Conservation (phyloP, 192 early-diverging fungal species). For the Podila epigama region DNA sequence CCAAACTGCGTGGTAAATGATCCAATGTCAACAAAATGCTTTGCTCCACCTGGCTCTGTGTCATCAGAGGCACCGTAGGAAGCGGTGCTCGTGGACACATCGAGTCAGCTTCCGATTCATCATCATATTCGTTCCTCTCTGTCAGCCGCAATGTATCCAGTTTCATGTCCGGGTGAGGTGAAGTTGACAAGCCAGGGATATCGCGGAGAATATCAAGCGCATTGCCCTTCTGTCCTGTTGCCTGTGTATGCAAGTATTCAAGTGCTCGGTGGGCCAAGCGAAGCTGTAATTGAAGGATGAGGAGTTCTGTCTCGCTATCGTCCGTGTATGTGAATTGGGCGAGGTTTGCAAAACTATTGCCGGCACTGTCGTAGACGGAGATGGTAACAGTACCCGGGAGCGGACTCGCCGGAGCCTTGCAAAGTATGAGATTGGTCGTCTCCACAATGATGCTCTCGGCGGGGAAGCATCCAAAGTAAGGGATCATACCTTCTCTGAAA, state of each 20-base stretch:
- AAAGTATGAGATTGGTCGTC: constrained; percentile 21
- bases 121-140: not conserved
- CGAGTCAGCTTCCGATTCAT: not conserved
- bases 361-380: constrained; percentile 18
- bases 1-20: constrained; percentile 7
- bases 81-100: not conserved
- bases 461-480: constrained; percentile 38
- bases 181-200: constrained; percentile 23
- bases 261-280: constrained; percentile 37
- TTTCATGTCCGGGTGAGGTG: constrained; percentile 13
- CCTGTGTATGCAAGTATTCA: constrained; percentile 32
- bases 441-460: constrained; percentile 31
- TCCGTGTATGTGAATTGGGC: constrained; percentile 43
- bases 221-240: constrained; percentile 27
- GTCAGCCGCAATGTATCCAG: not conserved
- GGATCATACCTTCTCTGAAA: constrained; percentile 38
- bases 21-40: constrained; percentile 24
- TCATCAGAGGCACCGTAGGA: not conserved
- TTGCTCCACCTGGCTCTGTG: constrained; percentile 24
- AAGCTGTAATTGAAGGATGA: constrained; percentile 39
- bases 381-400: constrained; percentile 19
- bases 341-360: constrained; percentile 24
- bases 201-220: constrained; percentile 25
- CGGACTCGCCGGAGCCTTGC: constrained; percentile 30
- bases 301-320: constrained; percentile 29